Conservation (phyloP, 2,329 filamentous ascomycete species). For the Immersiporthe knoxdaviesiana region DNA sequence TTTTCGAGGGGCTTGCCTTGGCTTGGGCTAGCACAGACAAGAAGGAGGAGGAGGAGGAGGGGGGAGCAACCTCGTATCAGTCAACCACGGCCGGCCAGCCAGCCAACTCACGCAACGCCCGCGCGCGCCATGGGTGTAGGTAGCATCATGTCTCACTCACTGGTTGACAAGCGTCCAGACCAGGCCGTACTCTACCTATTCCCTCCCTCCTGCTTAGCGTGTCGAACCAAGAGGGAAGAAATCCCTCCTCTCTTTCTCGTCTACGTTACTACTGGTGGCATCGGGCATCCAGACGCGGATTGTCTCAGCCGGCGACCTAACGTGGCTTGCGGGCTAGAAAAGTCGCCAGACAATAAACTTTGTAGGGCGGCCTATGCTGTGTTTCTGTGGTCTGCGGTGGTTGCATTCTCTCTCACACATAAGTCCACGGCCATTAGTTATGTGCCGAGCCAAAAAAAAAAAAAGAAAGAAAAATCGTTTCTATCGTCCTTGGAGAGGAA, state of each 20-base stretch:
- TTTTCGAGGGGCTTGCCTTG: constrained; percentile 26
- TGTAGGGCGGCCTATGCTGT: constrained; percentile 12
- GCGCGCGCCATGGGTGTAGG: too few species aligned
- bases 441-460: too few species aligned
- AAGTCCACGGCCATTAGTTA: not conserved
- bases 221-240: not conserved
- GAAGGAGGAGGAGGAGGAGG: not conserved
- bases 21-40: not conserved
- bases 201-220: not conserved
- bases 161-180: not conserved
- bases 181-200: not conserved
- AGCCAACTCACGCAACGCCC: too few species aligned
- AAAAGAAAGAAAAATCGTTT: not conserved
- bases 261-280: constrained; percentile 1
- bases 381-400: not conserved
- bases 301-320: constrained; percentile 20
- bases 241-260: not conserved
- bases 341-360: not conserved
- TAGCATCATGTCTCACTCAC: not conserved
- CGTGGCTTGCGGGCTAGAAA: constrained; percentile 15
- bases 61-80: not conserved
- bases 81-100: not conserved
- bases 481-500: not conserved
- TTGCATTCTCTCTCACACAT: not conserved
- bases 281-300: constrained; percentile 7